Base-by-base conservation (phyloP, 805 yeast species). In the Tetrapisispora namnaoensis region DNA sequence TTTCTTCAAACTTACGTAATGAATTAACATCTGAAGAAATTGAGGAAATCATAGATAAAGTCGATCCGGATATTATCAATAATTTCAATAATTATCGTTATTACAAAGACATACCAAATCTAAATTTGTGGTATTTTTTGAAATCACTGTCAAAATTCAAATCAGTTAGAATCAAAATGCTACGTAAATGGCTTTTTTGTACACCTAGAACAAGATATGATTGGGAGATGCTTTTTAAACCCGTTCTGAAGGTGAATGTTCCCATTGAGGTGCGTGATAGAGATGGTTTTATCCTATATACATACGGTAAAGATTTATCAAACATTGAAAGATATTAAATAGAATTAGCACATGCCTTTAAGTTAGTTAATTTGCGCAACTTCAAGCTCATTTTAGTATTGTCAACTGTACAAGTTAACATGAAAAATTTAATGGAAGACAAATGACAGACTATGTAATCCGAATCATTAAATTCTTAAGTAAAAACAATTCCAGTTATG, bases 221-320 rank as follows among this genome's bases (percentile, higher is more conserved):
- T 48, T 70, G 74, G 75, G 70, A 63, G 40, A 44, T 58, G 9
- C 50, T 71, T 13, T 46, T 71, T 8, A 50, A 54, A 16, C 70
- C 72, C 0, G 67, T 70, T 14, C 59, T 71, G 22, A 64, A 67
- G 18, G 60, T 59, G 1, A 51, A 57, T 14, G 69, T 65, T 13
- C 65, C 69, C 2, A 57, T 68, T 10, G 63, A 66, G 45, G 72
- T 70, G 1, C 58, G 62, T 42, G 73, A 66, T 48, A 63, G 53
- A 41, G 70, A 66, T 56, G 72, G 68, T n/a, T 58, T 73, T 54
- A 69, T 76, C 51, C 70, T 71, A 45, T 73, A 73, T 51, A 61
- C 72, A 27, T 58, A 62, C 48, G 63, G 68, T 4, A 40, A 40
- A 17, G 47, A 45, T 34, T 17, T 38, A n/a, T 38, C 38, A 4